A percentile compares a stretch with the other conserved stretches of the same genome.
Evolutionary conservation across 805 yeast species (phyloP).

Genomic region (Candida gorgasii): DNA sequence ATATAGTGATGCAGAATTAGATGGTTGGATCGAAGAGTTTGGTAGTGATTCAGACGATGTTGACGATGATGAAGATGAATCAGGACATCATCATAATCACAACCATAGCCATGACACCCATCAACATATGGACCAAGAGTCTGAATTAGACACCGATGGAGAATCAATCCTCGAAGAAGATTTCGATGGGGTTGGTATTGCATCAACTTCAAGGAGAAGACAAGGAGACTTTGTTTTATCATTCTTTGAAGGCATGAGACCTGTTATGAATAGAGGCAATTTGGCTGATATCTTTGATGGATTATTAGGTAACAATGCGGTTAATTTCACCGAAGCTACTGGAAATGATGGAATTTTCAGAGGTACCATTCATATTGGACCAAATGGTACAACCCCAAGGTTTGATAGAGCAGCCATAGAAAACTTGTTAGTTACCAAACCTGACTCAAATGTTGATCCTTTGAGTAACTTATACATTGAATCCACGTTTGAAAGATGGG

Average conservation of each 20-base stretch:
- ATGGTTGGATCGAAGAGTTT: slow-evolving; percentile 43
- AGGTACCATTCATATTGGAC: slow-evolving; percentile 26
- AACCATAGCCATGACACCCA: not conserved
- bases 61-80: slow-evolving; percentile 15
- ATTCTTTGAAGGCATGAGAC: slow-evolving; percentile 28
- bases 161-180: slow-evolving; percentile 24
- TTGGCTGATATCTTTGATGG: slow-evolving; percentile 18
- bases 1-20: slow-evolving; percentile 38
- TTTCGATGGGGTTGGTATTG: slow-evolving; percentile 20
- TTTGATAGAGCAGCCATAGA: slow-evolving; percentile 30
- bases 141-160: slow-evolving; percentile 20
- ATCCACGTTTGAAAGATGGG: slow-evolving; percentile 71
- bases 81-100: not conserved
- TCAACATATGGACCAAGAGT: slow-evolving; percentile 6
- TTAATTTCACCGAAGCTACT: slow-evolving; percentile 5
- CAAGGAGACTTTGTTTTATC: slow-evolving; percentile 25
- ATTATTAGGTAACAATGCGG: slow-evolving; percentile 18
- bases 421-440: slow-evolving; percentile 17
- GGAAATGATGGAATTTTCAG: slow-evolving; percentile 20
- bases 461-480: slow-evolving; percentile 29
- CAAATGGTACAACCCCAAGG: slow-evolving; percentile 12
- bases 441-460: slow-evolving; percentile 16
- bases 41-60: slow-evolving; percentile 25
- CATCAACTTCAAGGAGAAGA: slow-evolving; percentile 17
- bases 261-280: slow-evolving; percentile 20